Evolutionary conservation across 2,329 filamentous ascomycete genomes (phyloP), one percentile per base, ranked within the genome.

Genomic region (Eurotiales sp.): DNA sequence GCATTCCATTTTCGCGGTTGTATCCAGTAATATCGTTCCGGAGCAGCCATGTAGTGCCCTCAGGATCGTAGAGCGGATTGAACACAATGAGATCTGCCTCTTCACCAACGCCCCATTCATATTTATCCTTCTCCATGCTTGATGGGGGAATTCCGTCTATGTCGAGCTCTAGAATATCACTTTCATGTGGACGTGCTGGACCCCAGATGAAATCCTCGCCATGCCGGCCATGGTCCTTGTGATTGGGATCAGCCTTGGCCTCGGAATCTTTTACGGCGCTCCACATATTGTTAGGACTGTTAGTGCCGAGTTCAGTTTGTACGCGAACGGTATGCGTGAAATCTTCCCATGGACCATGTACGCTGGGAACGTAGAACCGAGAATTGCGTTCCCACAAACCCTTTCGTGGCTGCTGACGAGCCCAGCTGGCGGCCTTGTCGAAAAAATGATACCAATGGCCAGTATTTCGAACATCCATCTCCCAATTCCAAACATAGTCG

Each of bases 61-160:
- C 85, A 0, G 92, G 91, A 64, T 97, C 87, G 71, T 92, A 97
- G 56, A 97, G 84, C 8, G 92, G 92, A 64, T 91, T 93, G 55
- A 97, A 83, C 0, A 90, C 89, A 64, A 97, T 92, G 59, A 95
- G 81, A 67, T 97, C 92, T 10, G 92, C 90, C 53, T 95, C 87
- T 69, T 96, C 92, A 49, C 82, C 88, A 1, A 93, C 87, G 27
- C 92, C 92, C 91, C 92, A 96, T 46, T 78, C 70, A 65, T 91
- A 90, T 58, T 85, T 81, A 64, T 96, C 90, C 55, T 87, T 85
- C 46, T 92, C 88, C 60, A 88, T 85, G 1, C 76, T 76, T 0
- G 80, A 85, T 1, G 87, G 86, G 1, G 90, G 90, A 14, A 75
- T 72, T 1, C 87, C 85, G 54, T 93, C 89, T n/a, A 86, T 78